Evolutionary conservation across 495 filamentous ascomycete genomes (phyloP).

Genomic region (Daldinia grandis): DNA sequence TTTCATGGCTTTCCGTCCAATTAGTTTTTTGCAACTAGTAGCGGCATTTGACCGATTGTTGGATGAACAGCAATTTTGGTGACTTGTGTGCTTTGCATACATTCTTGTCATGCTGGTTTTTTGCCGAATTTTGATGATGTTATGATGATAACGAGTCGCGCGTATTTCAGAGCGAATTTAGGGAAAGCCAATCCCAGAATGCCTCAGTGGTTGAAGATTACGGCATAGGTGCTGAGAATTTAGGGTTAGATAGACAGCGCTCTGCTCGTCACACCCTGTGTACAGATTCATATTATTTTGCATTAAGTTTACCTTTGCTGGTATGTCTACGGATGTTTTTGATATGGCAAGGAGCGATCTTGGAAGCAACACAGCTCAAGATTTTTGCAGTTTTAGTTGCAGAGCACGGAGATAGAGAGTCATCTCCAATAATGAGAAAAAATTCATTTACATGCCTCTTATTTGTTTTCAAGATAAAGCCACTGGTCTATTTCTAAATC

Average conservation of each 20-base stretch:
- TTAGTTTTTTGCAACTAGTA: conserved; percentile 4
- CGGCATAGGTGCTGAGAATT: not conserved
- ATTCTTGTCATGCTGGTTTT: conserved; percentile 15
- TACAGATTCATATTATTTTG: conserved; percentile 34
- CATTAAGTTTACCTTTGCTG: conserved; percentile 18
- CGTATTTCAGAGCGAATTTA: conserved; percentile 13
- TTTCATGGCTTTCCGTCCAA: conserved; percentile 40
- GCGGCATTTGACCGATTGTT: not conserved
- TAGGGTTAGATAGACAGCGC: conserved; percentile 20
- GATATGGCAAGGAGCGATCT: conserved; percentile 1
- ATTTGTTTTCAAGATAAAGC: too few species aligned
- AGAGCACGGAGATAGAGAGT: conserved; percentile 16
- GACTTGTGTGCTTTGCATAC: conserved; percentile 1
- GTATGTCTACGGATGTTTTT: conserved; percentile 12
- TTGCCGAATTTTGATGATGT: conserved; percentile 30
- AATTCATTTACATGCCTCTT: too few species aligned
- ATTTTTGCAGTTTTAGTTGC: conserved; percentile 16
- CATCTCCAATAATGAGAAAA: conserved; percentile 32
- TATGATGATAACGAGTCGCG: conserved; percentile 39
- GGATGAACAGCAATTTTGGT: conserved; percentile 27
- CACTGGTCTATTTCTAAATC: too few species aligned
- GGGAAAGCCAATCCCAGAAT: conserved; percentile 33
- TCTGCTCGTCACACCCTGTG: conserved; percentile 29
- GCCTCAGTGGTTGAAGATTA: conserved; percentile 16
- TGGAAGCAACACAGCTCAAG: conserved; percentile 10